Conservation (phyloP, 305 asterid species). For the Ajuga reptans region DNA sequence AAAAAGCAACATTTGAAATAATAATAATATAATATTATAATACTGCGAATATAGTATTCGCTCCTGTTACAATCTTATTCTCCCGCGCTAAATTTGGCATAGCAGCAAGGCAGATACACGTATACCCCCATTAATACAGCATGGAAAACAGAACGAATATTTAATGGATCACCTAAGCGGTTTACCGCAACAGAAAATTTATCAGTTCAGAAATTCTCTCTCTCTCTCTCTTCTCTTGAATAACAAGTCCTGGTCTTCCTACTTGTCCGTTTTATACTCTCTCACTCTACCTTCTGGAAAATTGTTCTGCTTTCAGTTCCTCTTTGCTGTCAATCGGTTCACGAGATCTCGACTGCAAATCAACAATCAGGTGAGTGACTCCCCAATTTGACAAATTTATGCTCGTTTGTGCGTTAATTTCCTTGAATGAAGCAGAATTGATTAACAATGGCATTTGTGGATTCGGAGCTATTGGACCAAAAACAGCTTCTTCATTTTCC, state of each 20-base stretch:
- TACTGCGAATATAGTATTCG: not conserved
- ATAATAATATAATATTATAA: too few species aligned
- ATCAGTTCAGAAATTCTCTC: conserved; percentile 30
- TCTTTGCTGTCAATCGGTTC: conserved; percentile 38
- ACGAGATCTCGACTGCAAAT: conserved; percentile 49
- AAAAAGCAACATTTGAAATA: too few species aligned
- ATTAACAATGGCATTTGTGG: conserved; percentile 12
- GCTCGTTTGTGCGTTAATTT: not conserved
- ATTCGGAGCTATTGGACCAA: not conserved
- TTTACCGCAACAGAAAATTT: conserved; percentile 36
- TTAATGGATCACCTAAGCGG: conserved; percentile 11
- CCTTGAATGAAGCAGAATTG: not conserved
- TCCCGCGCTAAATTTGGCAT: conserved; percentile 19
- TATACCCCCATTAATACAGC: too few species aligned
- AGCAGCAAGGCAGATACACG: not conserved
- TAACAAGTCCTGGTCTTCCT: conserved; percentile 36
- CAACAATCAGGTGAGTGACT: conserved; percentile 30
- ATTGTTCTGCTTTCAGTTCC: conserved; percentile 23
- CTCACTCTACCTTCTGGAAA: conserved; percentile 1
- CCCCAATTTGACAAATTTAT: conserved; percentile 3
- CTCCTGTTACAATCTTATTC: not conserved
- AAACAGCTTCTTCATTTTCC: not conserved
- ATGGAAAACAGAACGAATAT: not conserved
- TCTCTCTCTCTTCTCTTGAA: conserved; percentile 27
- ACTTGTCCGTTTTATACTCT: conserved; percentile 26